Percentiles rank a stretch among this genome's conserved stretches.
phyloP scores from a whole-genome alignment of 1,284 basidiomycete species.

The Porogramme epimiltina region DNA sequence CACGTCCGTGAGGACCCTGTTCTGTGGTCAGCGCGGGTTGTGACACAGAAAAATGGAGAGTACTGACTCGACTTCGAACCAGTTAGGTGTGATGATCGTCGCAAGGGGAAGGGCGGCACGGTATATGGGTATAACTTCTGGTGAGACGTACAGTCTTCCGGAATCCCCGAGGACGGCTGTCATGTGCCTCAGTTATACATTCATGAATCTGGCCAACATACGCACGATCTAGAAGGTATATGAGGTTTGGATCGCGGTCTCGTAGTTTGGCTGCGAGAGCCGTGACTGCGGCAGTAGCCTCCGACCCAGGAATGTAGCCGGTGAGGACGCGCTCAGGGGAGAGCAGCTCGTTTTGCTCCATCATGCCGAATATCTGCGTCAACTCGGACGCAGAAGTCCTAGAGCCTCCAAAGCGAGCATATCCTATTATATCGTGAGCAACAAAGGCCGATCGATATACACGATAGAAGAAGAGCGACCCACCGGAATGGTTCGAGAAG shows the following conservation, averaged over 20 bases:
- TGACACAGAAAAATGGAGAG: background rate
- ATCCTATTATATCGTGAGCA: no score
- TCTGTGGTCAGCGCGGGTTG: no score
- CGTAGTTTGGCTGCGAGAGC: constrained; percentile 66
- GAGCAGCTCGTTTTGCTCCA: constrained; percentile 72
- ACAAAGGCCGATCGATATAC: no score
- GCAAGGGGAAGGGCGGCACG: constrained; percentile 77
- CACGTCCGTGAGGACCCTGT: constrained; percentile 76
- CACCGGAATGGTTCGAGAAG: constrained; percentile 92
- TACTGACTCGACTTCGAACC: constrained; percentile 94
- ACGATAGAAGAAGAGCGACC: constrained; percentile 21
- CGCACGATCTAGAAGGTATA: constrained; percentile 92
- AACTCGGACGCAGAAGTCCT: constrained; percentile 75
- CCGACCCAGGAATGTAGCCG: constrained; percentile 89
- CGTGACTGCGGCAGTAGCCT: constrained; percentile 71
- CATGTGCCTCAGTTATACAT: background rate
- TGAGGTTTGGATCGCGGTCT: constrained; percentile 54
- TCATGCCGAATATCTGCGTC: constrained; percentile 60
- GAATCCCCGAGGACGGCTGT: constrained; percentile 89
- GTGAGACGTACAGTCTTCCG: constrained; percentile 85
- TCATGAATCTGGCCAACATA: background rate
- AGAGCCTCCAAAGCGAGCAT: constrained; percentile 74
- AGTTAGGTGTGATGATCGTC: constrained; percentile 95
- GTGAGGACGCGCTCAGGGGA: constrained; percentile 71
- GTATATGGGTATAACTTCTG: constrained; percentile 90